Percentiles rank a stretch among this genome's conserved stretches.
phyloP scores from a whole-genome alignment of 2,329 filamentous ascomycete species.

The Fusarium falciforme region DNA sequence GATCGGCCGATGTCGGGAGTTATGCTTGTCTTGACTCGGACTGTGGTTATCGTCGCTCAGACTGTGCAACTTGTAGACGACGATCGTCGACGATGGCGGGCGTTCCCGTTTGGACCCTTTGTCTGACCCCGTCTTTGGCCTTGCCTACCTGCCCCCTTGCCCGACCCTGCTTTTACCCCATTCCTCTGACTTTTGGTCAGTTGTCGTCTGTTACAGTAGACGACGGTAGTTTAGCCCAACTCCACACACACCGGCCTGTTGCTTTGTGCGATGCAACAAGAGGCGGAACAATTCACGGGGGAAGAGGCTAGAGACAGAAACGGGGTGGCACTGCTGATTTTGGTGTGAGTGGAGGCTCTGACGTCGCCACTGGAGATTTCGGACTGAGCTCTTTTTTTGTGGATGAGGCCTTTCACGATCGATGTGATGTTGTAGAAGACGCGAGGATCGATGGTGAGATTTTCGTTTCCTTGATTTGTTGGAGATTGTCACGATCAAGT shows the following conservation, averaged over 20 bases:
- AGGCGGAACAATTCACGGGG: slow-evolving; percentile 5
- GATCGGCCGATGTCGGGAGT: slow-evolving; percentile 24
- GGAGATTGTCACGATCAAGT: slow-evolving; percentile 6
- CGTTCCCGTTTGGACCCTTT: neutral
- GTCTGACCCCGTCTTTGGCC: neutral
- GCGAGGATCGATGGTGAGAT: slow-evolving; percentile 27
- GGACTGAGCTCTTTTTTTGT: neutral
- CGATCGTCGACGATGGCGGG: neutral
- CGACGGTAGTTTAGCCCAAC: neutral
- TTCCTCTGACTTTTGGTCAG: slow-evolving; percentile 4
- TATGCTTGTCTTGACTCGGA: neutral
- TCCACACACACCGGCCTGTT: slow-evolving; percentile 31
- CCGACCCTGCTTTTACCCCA: neutral
- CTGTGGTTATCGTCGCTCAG: neutral
- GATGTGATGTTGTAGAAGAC: neutral
- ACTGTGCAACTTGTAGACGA: neutral
- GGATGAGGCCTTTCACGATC: slow-evolving; percentile 36
- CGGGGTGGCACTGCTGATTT: neutral
- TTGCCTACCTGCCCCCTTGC: neutral
- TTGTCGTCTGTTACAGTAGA: neutral
- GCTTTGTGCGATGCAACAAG: slow-evolving; percentile 8
- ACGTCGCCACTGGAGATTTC: slow-evolving; percentile 20
- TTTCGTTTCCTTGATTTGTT: slow-evolving; percentile 10
- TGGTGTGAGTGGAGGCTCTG: slow-evolving; percentile 35
- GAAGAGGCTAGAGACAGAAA: neutral